These are phyloP conservation scores for Chlorokybus atmophyticus DNA, from an alignment of 139 green algal genomes.

Conservation along the genomic window DNA sequence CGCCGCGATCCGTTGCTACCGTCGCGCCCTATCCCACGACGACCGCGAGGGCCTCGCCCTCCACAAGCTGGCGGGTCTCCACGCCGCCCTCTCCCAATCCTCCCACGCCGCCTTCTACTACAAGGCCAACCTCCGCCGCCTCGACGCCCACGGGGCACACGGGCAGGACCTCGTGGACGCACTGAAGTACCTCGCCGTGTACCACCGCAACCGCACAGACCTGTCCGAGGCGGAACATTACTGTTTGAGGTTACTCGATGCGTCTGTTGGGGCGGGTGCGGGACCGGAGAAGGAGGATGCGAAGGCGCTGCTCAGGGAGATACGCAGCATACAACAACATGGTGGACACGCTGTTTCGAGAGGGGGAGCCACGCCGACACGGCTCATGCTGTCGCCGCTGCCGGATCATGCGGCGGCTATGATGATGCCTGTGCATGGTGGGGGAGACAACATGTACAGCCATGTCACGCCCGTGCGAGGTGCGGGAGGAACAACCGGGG, in stretches of 20 bases:
- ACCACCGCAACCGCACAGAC: conserved; percentile 26
- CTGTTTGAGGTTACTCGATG: conserved; percentile 67
- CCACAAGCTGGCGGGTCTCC: conserved; percentile 55
- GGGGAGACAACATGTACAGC: no score
- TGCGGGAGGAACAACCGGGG: no score
- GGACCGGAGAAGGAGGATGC: conserved; percentile 57
- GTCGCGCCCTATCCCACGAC: conserved; percentile 27
- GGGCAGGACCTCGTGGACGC: conserved; percentile 61
- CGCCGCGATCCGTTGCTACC: conserved; percentile 75
- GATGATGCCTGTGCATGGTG: no score
- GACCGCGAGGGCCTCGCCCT: conserved; percentile 78
- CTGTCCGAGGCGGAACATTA: conserved; percentile 45
- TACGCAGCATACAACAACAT: conserved; percentile 40
- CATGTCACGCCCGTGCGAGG: no score
- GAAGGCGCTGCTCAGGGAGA: conserved; percentile 66
- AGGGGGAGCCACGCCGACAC: no score
- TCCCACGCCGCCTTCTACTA: neutral
- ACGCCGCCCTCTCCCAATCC: conserved; percentile 40
- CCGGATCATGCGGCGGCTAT: no score
- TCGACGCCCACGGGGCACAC: neutral
- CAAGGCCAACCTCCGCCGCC: neutral
- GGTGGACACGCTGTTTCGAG: no score
- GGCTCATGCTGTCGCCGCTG: no score
- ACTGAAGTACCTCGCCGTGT: conserved; percentile 57
- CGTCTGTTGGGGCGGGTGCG: conserved; percentile 45